phyloP scores from a whole-genome alignment of 2,329 filamentous ascomycete species.

The Xylariaceae sp. region DNA sequence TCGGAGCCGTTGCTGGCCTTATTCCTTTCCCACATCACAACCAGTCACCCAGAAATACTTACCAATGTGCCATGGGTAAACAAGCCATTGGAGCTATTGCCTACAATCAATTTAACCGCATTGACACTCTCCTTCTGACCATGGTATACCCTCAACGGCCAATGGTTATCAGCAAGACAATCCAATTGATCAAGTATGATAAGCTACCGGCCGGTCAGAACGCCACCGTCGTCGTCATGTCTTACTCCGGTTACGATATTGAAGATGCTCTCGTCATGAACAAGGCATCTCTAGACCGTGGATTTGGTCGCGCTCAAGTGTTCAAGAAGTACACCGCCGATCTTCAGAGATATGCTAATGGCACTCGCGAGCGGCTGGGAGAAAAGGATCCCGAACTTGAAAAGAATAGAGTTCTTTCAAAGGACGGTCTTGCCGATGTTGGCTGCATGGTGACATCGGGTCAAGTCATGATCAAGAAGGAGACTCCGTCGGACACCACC shows the following conservation, averaged over 20 bases:
- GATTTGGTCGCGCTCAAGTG: constrained; percentile 96
- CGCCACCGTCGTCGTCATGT: constrained; percentile 98
- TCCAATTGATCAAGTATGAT: constrained; percentile 94
- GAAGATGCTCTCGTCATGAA: constrained; percentile 96
- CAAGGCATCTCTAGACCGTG: constrained; percentile 90
- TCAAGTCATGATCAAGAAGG: constrained; percentile 87
- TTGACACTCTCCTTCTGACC: constrained; percentile 92
- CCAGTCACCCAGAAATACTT: constrained; percentile 96
- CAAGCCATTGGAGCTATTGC: constrained; percentile 98
- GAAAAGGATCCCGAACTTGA: constrained; percentile 58
- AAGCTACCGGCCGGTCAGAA: constrained; percentile 96
- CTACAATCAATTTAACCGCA: constrained; percentile 95
- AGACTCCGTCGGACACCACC: constrained; percentile 68
- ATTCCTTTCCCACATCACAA: constrained; percentile 99
- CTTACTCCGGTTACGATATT: constrained; percentile 98
- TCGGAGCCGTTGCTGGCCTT: constrained; percentile 89
- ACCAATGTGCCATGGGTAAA: constrained; percentile 99
- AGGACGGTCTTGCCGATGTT: constrained; percentile 84
- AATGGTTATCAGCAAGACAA: constrained; percentile 95
- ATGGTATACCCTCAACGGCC: constrained; percentile 97
- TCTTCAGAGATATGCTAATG: constrained; percentile 84
- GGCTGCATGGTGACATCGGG: constrained; percentile 72
- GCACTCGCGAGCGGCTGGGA: constrained; percentile 60
- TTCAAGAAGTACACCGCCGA: constrained; percentile 89
- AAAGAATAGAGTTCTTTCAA: constrained; percentile 67